Percentiles rank a stretch among this genome's conserved stretches.
Conservation (phyloP, 345 rosid species). For the Pugionium cornutum region DNA sequence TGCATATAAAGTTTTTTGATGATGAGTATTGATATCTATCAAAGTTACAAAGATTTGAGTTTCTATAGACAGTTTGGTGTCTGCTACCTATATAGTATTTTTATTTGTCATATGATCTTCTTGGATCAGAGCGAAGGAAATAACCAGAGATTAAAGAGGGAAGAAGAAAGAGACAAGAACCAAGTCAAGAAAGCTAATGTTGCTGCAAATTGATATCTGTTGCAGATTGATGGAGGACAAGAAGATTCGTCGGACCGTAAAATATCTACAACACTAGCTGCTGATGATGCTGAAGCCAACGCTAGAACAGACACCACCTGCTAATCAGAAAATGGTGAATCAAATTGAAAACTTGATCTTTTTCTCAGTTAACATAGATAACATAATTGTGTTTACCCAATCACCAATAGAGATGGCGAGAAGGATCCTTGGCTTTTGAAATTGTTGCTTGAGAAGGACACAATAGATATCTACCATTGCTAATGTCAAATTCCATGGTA, state of each 20-base stretch:
- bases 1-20: not conserved
- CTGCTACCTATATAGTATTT: slow-evolving; percentile 31
- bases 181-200: slow-evolving; percentile 87
- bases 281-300: slow-evolving; percentile 77
- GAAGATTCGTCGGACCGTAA: slow-evolving; percentile 39
- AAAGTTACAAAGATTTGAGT: slow-evolving; percentile 17
- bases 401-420: slow-evolving; percentile 71
- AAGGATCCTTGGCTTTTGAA: slow-evolving; percentile 60
- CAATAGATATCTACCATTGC: slow-evolving; percentile 83
- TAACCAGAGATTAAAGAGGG: slow-evolving; percentile 84
- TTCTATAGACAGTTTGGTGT: slow-evolving; percentile 20
- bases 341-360: not conserved
- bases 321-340: not conserved
- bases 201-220: slow-evolving; percentile 78
- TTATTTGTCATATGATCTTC: not conserved
- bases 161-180: slow-evolving; percentile 72
- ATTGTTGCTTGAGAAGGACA: slow-evolving; percentile 58
- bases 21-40: slow-evolving; percentile 5
- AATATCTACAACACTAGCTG: slow-evolving; percentile 80
- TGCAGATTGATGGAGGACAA: slow-evolving; percentile 61
- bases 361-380: not conserved
- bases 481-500: slow-evolving; percentile 86
- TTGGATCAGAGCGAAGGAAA: slow-evolving; percentile 65
- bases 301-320: slow-evolving; percentile 74
- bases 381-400: slow-evolving; percentile 52